Percentiles rank a stretch among this genome's conserved stretches.
Evolutionary conservation across 23 red algal genomes (phyloP).

Genomic region (Rhodosorus marinus): DNA sequence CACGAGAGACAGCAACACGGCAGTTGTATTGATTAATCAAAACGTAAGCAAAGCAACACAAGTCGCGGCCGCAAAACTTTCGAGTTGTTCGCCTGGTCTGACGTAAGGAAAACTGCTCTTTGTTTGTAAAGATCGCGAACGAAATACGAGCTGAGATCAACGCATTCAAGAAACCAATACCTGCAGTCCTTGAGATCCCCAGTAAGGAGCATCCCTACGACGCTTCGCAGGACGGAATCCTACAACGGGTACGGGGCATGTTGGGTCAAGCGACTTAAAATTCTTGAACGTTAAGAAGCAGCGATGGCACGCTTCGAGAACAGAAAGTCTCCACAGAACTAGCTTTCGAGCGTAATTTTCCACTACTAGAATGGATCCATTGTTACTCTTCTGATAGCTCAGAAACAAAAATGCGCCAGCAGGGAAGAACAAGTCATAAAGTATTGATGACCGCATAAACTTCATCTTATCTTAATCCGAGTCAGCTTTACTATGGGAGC

Average conservation of each 20-base stretch:
- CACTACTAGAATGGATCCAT: too few relatives aligned
- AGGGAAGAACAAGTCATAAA: too few relatives aligned
- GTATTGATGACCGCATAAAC: too few relatives aligned
- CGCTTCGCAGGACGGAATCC: conserved; percentile 57
- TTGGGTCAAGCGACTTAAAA: conserved; percentile 18
- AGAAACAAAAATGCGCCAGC: too few relatives aligned
- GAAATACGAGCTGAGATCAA: conserved; percentile 46
- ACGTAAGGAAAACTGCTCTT: neutral
- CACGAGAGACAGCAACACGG: conserved; percentile 70
- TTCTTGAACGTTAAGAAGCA: too few relatives aligned
- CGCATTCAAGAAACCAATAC: conserved; percentile 45
- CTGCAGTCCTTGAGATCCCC: conserved; percentile 91
- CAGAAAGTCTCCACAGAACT: too few relatives aligned
- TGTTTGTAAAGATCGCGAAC: conserved; percentile 51
- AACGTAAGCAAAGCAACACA: neutral
- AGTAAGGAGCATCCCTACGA: conserved; percentile 97
- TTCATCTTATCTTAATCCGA: too few relatives aligned
- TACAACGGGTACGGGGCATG: conserved; percentile 84
- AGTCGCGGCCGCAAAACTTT: neutral
- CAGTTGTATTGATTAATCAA: conserved; percentile 37
- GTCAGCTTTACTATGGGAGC: too few relatives aligned
- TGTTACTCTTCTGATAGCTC: too few relatives aligned
- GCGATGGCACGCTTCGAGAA: too few relatives aligned
- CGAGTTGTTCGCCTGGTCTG: neutral
- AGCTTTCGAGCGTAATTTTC: too few relatives aligned